phyloP scores from a whole-genome alignment of 352 stramenopile species.

The Globisporangium iwayamae region DNA sequence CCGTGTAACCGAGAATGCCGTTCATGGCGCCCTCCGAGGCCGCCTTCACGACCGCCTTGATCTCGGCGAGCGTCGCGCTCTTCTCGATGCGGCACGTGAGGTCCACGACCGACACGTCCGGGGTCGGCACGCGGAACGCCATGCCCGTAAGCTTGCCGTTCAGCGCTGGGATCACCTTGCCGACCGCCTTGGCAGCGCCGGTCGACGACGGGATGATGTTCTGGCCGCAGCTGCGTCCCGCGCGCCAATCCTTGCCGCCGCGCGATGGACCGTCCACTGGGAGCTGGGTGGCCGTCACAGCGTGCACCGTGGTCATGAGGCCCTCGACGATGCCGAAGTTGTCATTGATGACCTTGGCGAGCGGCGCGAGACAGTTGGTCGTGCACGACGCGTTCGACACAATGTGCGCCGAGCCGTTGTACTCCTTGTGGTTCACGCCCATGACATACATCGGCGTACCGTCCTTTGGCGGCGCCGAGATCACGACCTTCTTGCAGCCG shows the following conservation, averaged over 20 bases:
- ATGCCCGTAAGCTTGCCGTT: constrained; percentile 93
- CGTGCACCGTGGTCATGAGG: constrained; percentile 72
- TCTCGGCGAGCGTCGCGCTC: constrained; percentile 96
- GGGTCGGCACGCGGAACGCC: constrained; percentile 89
- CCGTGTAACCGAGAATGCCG: constrained; percentile 98
- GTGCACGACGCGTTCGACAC: constrained; percentile 82
- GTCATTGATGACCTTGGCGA: constrained; percentile 59
- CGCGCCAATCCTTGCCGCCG: constrained; percentile 98
- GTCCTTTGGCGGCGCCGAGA: constrained; percentile 92
- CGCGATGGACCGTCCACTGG: constrained; percentile 96
- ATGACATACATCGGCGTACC: constrained; percentile 96
- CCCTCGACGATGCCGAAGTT: constrained; percentile 58
- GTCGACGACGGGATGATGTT: constrained; percentile 99
- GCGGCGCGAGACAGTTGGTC: constrained; percentile 65
- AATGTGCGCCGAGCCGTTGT: constrained; percentile 78
- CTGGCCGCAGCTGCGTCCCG: constrained; percentile 94
- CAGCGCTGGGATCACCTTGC: constrained; percentile 96
- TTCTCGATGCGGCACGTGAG: constrained; percentile 84
- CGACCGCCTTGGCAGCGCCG: constrained; percentile 97
- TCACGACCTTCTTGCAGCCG: constrained; percentile 96
- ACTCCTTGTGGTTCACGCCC: constrained; percentile 92
- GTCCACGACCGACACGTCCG: constrained; percentile 90
- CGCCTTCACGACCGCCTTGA: constrained; percentile 95
- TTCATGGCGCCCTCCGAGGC: constrained; percentile 93
- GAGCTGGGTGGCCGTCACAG: constrained; percentile 97